A percentile compares a stretch with the other conserved stretches of the same genome.
These are phyloP conservation scores for Aspergillus hancockii DNA, from an alignment of 495 filamentous ascomycete genomes.

Conservation along the genomic window DNA sequence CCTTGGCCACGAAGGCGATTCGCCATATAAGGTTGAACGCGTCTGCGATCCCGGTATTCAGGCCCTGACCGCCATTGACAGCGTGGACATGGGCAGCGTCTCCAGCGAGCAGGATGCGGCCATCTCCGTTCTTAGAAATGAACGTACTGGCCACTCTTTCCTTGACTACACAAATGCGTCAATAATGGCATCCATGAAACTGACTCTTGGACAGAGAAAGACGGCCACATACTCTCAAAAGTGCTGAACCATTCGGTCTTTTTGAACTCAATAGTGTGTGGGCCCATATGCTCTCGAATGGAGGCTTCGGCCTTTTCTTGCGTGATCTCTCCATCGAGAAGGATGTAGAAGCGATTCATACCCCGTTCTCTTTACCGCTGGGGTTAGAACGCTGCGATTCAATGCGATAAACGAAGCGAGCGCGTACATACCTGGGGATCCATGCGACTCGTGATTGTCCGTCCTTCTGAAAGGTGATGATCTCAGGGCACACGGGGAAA, in stretches of 20 bases:
- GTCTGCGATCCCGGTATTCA: slow-evolving; percentile 14
- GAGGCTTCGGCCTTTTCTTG: slow-evolving; percentile 10
- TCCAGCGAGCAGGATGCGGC: slow-evolving; percentile 9
- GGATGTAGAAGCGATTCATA: slow-evolving; percentile 10
- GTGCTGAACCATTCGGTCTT: slow-evolving; percentile 13
- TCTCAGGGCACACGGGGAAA: slow-evolving; percentile 7
- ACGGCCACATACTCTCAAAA: slow-evolving; percentile 5
- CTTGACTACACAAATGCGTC: not conserved
- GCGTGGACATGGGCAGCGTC: slow-evolving; percentile 13
- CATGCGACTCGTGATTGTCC: slow-evolving; percentile 10
- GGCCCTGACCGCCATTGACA: slow-evolving; percentile 10
- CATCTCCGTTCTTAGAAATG: slow-evolving; percentile 6
- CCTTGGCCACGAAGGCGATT: slow-evolving; percentile 3
- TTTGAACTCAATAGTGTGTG: not conserved
- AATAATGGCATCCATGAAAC: too few species aligned
- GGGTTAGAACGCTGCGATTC: not conserved
- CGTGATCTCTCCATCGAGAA: slow-evolving; percentile 6
- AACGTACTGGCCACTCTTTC: slow-evolving; percentile 11
- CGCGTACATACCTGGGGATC: slow-evolving; percentile 4
- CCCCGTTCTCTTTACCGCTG: slow-evolving; percentile 3
- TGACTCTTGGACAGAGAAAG: not conserved
- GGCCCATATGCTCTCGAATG: slow-evolving; percentile 1
- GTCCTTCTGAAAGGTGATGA: slow-evolving; percentile 8
- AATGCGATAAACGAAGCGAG: not conserved
- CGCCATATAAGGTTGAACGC: slow-evolving; percentile 10